A percentile compares a stretch with the other conserved stretches of the same genome.
Conservation (phyloP, 257 asterid species). For the Striga asiatica region DNA sequence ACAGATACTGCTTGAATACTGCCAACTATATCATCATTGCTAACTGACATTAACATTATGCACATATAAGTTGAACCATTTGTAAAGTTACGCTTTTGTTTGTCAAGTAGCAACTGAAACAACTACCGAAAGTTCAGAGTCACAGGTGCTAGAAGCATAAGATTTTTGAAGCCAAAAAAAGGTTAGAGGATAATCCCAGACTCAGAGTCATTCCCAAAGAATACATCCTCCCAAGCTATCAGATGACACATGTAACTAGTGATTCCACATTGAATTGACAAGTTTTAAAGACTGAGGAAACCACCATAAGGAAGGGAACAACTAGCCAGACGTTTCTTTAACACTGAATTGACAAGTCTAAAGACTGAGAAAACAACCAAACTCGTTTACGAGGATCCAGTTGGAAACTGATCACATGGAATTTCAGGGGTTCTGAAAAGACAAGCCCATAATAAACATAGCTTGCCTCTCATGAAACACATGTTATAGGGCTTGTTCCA, state of each 20-base stretch:
- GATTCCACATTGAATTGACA: neutral
- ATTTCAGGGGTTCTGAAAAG: too few relatives aligned
- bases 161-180: neutral
- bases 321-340: too few relatives aligned
- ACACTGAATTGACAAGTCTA: neutral
- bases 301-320: too few relatives aligned
- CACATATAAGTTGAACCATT: neutral
- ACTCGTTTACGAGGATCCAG: neutral
- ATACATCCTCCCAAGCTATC: neutral
- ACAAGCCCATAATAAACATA: too few relatives aligned
- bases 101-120: neutral
- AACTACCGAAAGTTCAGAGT: neutral
- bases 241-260: conserved; percentile 1
- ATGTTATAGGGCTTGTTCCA: too few relatives aligned
- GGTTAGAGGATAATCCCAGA: neutral
- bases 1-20: conserved; percentile 10
- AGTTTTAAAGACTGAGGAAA: neutral
- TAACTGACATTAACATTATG: neutral
- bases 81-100: neutral
- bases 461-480: too few relatives aligned
- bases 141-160: neutral
- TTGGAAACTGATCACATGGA: neutral
- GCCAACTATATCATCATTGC: neutral
- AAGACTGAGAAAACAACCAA: neutral
- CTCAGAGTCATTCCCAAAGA: neutral